phyloP scores from a whole-genome alignment of 2,329 filamentous ascomycete species.

The Macrophomina pseudophaseolina region DNA sequence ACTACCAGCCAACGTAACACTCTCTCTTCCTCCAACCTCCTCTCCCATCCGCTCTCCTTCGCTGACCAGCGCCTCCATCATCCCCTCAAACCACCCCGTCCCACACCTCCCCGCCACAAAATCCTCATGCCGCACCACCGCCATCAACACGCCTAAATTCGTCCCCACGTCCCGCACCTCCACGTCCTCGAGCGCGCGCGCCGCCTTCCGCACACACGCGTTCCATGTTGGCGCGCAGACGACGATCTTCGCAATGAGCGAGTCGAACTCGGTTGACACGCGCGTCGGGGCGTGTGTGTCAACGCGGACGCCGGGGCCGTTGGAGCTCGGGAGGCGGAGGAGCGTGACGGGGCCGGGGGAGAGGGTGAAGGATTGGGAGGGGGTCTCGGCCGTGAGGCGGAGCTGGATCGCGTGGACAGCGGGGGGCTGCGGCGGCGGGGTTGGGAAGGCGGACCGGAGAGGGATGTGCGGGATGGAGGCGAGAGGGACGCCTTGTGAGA shows the following conservation, averaged over 20 bases:
- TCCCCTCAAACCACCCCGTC: conserved; percentile 63
- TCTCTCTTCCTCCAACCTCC: conserved; percentile 26
- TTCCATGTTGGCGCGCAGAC: conserved; percentile 60
- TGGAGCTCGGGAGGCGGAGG: conserved; percentile 61
- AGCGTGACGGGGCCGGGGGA: conserved; percentile 64
- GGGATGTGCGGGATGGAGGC: conserved; percentile 26
- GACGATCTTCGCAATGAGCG: conserved; percentile 64
- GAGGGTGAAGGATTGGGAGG: conserved; percentile 57
- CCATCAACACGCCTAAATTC: conserved; percentile 60
- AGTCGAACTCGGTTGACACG: conserved; percentile 63
- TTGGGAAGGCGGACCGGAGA: conserved; percentile 35
- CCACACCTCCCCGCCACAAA: conserved; percentile 57
- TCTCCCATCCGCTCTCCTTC: conserved; percentile 35
- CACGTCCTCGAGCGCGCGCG: conserved; percentile 61
- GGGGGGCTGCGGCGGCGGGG: conserved; percentile 45
- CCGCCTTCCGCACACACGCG: conserved; percentile 59
- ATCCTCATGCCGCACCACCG: conserved; percentile 57
- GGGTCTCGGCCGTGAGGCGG: conserved; percentile 63
- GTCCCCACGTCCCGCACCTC: conserved; percentile 63
- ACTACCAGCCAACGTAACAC: not conserved
- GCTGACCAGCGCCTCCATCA: conserved; percentile 50
- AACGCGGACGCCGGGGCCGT: conserved; percentile 59
- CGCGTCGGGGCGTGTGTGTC: conserved; percentile 58
- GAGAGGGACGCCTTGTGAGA: conserved; percentile 58
- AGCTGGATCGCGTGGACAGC: conserved; percentile 59